These are phyloP conservation scores for Tolypocladium album DNA, from an alignment of 2,329 filamentous ascomycete genomes.

Conservation along the genomic window DNA sequence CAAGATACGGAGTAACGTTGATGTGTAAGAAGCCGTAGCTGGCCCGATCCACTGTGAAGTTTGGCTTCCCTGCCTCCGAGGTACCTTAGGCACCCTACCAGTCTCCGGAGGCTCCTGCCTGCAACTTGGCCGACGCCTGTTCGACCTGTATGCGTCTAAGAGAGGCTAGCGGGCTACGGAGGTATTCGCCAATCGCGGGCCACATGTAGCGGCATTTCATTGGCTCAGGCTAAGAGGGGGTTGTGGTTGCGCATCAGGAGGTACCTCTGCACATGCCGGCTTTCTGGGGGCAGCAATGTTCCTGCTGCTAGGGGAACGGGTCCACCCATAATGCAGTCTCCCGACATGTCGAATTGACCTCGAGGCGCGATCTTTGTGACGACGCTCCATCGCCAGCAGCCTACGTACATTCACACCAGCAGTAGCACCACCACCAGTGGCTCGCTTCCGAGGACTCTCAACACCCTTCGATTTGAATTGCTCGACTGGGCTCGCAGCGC, in stretches of 20 bases:
- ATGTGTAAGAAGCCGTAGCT: too few species aligned
- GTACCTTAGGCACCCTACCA: background rate
- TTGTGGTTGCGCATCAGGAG: slow-evolving; percentile 6
- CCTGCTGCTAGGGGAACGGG: background rate
- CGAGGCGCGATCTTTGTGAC: background rate
- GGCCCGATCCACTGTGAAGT: too few species aligned
- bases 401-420: background rate
- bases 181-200: slow-evolving; percentile 4
- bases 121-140: too few species aligned
- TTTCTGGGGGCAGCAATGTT: background rate
- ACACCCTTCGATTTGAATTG: background rate
- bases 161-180: background rate
- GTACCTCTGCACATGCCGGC: background rate
- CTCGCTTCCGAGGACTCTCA: background rate
- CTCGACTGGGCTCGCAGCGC: background rate
- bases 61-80: too few species aligned
- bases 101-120: background rate
- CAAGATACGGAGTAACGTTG: background rate
- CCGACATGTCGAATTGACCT: background rate
- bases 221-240: background rate
- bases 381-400: background rate
- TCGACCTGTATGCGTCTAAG: background rate
- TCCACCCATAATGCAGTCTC: background rate
- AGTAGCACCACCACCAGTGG: background rate
- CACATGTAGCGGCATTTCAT: background rate